phyloP scores from a whole-genome alignment of 192 early-diverging fungal genomes.

The Coemansia asiatica region DNA sequence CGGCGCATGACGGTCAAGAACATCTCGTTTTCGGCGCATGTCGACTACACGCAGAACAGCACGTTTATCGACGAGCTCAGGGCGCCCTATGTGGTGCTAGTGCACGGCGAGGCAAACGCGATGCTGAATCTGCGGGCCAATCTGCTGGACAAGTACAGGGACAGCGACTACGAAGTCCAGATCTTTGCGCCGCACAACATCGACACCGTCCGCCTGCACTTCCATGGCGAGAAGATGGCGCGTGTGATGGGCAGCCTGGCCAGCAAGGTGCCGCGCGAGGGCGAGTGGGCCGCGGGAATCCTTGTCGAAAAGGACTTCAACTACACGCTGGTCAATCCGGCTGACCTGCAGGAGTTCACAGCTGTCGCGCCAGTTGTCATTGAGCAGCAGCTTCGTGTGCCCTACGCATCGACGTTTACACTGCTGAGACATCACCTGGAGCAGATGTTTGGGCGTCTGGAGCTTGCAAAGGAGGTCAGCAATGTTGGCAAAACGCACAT shows the following conservation, averaged over 20 bases:
- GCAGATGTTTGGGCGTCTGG: slow-evolving; percentile 85
- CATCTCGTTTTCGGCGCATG: slow-evolving; percentile 97
- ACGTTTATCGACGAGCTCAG: slow-evolving; percentile 95
- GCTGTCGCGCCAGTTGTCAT: slow-evolving; percentile 74
- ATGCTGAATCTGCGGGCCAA: slow-evolving; percentile 90
- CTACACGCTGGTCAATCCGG: slow-evolving; percentile 79
- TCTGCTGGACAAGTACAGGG: slow-evolving; percentile 77
- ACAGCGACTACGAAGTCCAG: slow-evolving; percentile 73
- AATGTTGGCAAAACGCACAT: slow-evolving; percentile 21
- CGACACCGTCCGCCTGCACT: slow-evolving; percentile 85
- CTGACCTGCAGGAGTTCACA: slow-evolving; percentile 81
- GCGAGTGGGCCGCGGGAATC: slow-evolving; percentile 70
- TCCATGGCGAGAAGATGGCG: slow-evolving; percentile 93
- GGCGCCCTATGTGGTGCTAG: slow-evolving; percentile 87
- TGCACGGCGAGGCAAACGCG: slow-evolving; percentile 93
- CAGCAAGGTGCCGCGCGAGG: slow-evolving; percentile 67
- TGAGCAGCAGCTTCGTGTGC: slow-evolving; percentile 75
- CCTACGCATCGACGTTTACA: slow-evolving; percentile 72
- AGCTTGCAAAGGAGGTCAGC: slow-evolving; percentile 28
- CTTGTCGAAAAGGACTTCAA: slow-evolving; percentile 88
- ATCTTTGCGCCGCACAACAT: slow-evolving; percentile 90
- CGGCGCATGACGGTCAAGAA: slow-evolving; percentile 85
- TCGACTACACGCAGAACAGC: slow-evolving; percentile 94
- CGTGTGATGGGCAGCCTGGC: slow-evolving; percentile 84
- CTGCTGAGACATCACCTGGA: slow-evolving; percentile 88